Percentiles rank a stretch among this genome's conserved stretches.
Conservation (phyloP, 1,284 basidiomycete species). For the Porodaedalea pini region DNA sequence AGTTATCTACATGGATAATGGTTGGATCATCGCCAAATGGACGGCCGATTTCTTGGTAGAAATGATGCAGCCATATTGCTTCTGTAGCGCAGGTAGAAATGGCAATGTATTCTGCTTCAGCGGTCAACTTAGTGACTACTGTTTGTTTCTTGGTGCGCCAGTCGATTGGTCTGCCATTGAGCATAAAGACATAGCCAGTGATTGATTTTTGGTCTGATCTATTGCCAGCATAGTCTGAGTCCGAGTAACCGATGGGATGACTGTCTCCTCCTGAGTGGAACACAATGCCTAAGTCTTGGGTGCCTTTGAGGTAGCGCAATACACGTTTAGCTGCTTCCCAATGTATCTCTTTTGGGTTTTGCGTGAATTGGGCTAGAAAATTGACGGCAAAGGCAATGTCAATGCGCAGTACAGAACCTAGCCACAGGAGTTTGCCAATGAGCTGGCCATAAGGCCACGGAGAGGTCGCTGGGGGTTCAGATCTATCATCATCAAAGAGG, state of each 20-base stretch:
- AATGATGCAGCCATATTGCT: slow-evolving; percentile 19
- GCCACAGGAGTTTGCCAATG: slow-evolving; percentile 32
- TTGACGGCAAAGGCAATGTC: slow-evolving; percentile 32
- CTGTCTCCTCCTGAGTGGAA: slow-evolving; percentile 23
- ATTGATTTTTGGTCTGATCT: slow-evolving; percentile 23
- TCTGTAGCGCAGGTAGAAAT: slow-evolving; percentile 24
- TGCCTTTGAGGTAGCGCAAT: slow-evolving; percentile 32
- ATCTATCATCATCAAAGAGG: neutral
- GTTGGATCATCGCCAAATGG: neutral
- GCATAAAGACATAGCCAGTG: slow-evolving; percentile 27
- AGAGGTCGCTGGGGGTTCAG: neutral
- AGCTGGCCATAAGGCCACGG: slow-evolving; percentile 26
- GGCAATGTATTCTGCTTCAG: slow-evolving; percentile 30
- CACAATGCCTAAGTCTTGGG: slow-evolving; percentile 27
- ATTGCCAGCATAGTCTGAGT: slow-evolving; percentile 31
- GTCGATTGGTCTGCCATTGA: slow-evolving; percentile 24
- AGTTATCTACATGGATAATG: slow-evolving; percentile 5
- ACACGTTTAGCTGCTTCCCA: slow-evolving; percentile 31
- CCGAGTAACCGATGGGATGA: slow-evolving; percentile 20
- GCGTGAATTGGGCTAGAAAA: slow-evolving; percentile 27
- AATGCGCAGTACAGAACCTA: slow-evolving; percentile 29
- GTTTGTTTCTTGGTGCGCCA: slow-evolving; percentile 27
- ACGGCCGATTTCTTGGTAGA: slow-evolving; percentile 1
- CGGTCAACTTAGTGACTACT: slow-evolving; percentile 26
- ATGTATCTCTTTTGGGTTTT: slow-evolving; percentile 30